Evolutionary conservation across 495 filamentous ascomycete species (phyloP), one percentile per base, ranked within the genome.

Genomic region (Ascodesmis nigricans): DNA sequence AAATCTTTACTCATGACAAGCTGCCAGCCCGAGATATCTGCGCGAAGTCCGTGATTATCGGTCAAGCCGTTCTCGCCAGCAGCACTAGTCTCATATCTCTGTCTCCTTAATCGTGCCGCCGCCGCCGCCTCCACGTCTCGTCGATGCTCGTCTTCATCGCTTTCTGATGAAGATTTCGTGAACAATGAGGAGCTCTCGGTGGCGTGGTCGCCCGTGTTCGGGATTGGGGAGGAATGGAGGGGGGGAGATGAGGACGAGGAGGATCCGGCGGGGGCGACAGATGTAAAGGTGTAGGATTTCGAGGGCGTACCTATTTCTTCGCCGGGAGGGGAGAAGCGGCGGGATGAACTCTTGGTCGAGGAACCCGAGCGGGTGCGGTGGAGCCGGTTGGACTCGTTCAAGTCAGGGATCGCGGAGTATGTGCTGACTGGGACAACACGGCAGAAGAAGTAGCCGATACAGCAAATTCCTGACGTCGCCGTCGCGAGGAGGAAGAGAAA

Each of bases 141-240:
- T 18, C 57, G 43, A 41, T 58, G 52, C 44, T 63, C 60, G 26
- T 58, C 55, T n/a, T 54, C 58, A 33, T 53, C 58, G 40, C 41
- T 59, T 43, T 40, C 52, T n/a, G 41, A 47, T 31, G 56, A 56
- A 25, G 59, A 56, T 47, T 65, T 69, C 36, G 78, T 78, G 47
- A 95, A 64, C 44, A 97, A 66, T 41, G 80, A 90, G 21, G 82
- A 80, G 10, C 61, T 74, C 58, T 97, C 87, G 52, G 83, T 74
- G 10, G 40, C 42, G 14, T 23, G n/a, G n/a, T n/a, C n/a, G n/a
- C n/a, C n/a, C 32, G 24, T 21, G 24, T 13, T 49, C 42, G 15
- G 30, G 16, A 36, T 46, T 44, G 38, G 45, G 38, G 32, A 46
- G 15, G 35, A 26, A n/a, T n/a, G n/a, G n/a, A n/a, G n/a, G n/a